phyloP scores from a whole-genome alignment of 768 basidiomycete genomes.

The Guyanaporus albipodus region DNA sequence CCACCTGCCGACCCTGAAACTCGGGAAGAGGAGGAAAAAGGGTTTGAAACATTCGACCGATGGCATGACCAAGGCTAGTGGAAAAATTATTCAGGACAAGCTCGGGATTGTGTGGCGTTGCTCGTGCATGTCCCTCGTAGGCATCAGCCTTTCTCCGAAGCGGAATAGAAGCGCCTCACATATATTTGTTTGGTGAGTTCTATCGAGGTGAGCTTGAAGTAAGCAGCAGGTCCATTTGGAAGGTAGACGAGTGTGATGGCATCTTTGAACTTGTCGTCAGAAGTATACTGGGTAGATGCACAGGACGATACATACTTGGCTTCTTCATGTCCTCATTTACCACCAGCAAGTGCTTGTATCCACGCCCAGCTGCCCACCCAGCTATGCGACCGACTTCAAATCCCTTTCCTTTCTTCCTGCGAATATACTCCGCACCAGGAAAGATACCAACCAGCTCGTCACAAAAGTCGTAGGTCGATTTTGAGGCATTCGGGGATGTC shows the following conservation, averaged over 20 bases:
- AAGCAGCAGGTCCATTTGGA: constrained; percentile 89
- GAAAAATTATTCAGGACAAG: constrained; percentile 93
- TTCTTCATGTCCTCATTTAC: constrained; percentile 96
- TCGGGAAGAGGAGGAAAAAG: constrained; percentile 93
- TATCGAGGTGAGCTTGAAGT: constrained; percentile 90
- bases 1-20: constrained; percentile 94
- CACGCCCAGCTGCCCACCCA: constrained; percentile 86
- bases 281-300: background rate
- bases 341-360: constrained; percentile 84
- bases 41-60: constrained; percentile 95
- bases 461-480: constrained; percentile 86
- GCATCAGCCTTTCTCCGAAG: constrained; percentile 4
- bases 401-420: constrained; percentile 82
- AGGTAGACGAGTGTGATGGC: constrained; percentile 90
- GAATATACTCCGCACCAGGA: constrained; percentile 87
- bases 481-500: constrained; percentile 86
- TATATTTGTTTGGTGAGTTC: constrained; percentile 83
- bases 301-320: constrained; percentile 62
- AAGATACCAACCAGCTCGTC: constrained; percentile 87
- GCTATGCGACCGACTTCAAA: constrained; percentile 90
- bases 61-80: constrained; percentile 87
- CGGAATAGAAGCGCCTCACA: constrained; percentile 41
- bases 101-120: constrained; percentile 92
- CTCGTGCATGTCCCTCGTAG: constrained; percentile 80
- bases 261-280: constrained; percentile 46